Percentiles rank a stretch among this genome's conserved stretches.
These are phyloP conservation scores for Wickerhamiella sergipiensis DNA, from an alignment of 805 yeast species.

Conservation along the genomic window DNA sequence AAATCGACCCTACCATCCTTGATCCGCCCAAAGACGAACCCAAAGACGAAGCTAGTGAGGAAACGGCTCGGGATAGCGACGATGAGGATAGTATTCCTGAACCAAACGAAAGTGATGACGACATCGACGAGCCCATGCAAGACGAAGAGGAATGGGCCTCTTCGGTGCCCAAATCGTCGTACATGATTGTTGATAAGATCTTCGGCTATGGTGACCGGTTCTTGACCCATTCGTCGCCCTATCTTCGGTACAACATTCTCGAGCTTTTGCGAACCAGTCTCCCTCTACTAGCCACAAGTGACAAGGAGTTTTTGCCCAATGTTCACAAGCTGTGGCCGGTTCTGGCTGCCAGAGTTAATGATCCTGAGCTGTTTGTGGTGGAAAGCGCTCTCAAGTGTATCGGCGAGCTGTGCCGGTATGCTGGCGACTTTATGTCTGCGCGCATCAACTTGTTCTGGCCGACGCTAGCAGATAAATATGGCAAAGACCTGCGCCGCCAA, in stretches of 20 bases:
- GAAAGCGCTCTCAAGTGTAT: constrained; percentile 22
- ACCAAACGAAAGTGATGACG: constrained; percentile 25
- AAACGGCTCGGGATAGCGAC: background rate
- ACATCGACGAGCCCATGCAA: constrained; percentile 24
- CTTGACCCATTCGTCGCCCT: constrained; percentile 50
- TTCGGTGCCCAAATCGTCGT: constrained; percentile 48
- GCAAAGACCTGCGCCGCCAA: background rate
- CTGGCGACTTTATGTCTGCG: constrained; percentile 25
- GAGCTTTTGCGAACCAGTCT: constrained; percentile 31
- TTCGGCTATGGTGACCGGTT: constrained; percentile 55
- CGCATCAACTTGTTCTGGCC: constrained; percentile 21
- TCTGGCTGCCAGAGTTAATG: constrained; percentile 21
- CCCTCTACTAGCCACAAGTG: constrained; percentile 42
- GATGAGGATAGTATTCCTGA: constrained; percentile 6
- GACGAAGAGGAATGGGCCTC: constrained; percentile 44
- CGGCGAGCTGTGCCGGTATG: constrained; percentile 16
- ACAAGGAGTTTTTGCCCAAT: constrained; percentile 33
- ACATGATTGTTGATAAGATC: constrained; percentile 45
- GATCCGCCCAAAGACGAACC: constrained; percentile 15
- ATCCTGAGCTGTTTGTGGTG: constrained; percentile 22
- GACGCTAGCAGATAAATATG: background rate
- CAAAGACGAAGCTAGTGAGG: constrained; percentile 19
- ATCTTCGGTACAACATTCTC: constrained; percentile 44
- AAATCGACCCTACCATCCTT: constrained; percentile 3
- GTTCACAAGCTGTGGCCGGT: constrained; percentile 43